phyloP scores from a whole-genome alignment of 1,139 yeast species.

The Hanseniaspora gamundiae region DNA sequence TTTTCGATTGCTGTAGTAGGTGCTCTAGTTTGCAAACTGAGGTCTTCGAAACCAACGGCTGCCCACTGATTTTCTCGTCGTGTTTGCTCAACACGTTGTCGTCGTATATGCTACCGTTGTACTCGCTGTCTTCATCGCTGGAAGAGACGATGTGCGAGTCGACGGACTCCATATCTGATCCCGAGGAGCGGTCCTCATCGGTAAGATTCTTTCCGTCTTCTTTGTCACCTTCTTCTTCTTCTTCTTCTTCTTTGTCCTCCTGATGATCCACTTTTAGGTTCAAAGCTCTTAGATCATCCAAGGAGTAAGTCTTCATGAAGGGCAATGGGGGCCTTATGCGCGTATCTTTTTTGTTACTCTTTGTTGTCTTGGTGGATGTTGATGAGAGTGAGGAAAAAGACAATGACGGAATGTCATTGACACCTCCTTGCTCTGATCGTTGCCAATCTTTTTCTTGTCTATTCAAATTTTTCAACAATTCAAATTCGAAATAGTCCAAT shows the following conservation, averaged over 20 bases:
- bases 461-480: conserved; percentile 17
- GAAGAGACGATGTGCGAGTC: neutral
- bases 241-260: neutral
- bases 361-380: neutral
- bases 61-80: neutral
- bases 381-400: neutral
- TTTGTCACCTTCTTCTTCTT: neutral
- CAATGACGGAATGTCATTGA: neutral
- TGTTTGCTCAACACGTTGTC: neutral
- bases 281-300: neutral
- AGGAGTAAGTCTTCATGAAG: neutral
- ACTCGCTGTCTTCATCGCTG: neutral
- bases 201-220: too few species aligned
- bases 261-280: neutral
- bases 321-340: conserved; percentile 1
- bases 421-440: too few species aligned
- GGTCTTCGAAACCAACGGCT: neutral
- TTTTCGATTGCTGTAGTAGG: conserved; percentile 11
- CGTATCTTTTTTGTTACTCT: neutral
- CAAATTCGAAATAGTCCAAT: conserved; percentile 41
- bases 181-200: too few species aligned
- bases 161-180: too few species aligned
- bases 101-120: neutral
- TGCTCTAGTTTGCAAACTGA: conserved; percentile 1
- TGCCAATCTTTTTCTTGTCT: too few species aligned